Conservation (phyloP, 2,329 filamentous ascomycete genomes). For the Pseudogymnoascus sp. region DNA sequence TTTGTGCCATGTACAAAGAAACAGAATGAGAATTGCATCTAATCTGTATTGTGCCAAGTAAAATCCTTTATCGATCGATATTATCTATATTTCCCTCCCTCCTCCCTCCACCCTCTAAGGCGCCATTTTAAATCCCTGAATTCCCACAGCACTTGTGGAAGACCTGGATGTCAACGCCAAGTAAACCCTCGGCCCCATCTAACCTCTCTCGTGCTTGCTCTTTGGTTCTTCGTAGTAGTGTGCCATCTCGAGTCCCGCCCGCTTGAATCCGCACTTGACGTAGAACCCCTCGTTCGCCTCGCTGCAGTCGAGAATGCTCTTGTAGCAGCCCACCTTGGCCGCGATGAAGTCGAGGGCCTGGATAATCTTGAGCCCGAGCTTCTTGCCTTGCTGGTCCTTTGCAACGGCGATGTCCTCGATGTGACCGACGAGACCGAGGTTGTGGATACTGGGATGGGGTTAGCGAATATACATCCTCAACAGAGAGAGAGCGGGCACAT, state of each 20-base stretch:
- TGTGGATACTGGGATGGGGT: constrained; percentile 55
- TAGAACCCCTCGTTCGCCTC: constrained; percentile 97
- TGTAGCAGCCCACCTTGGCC: constrained; percentile 86
- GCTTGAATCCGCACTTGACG: constrained; percentile 90
- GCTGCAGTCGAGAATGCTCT: constrained; percentile 93
- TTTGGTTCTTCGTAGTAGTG: constrained; percentile 59
- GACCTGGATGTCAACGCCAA: not conserved
- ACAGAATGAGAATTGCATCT: not conserved
- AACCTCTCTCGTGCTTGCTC: not conserved
- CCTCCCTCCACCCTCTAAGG: not conserved
- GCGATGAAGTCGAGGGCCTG: constrained; percentile 87
- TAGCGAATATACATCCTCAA: constrained; percentile 12
- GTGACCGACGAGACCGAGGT: constrained; percentile 76
- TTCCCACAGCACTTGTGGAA: constrained; percentile 6
- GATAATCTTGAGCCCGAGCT: constrained; percentile 84
- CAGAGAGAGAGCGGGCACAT: constrained; percentile 30
- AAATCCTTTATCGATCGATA: not conserved
- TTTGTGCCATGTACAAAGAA: not conserved
- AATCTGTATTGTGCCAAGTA: not conserved
- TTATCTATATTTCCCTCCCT: not conserved
- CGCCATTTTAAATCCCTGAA: constrained; percentile 1
- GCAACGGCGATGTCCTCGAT: constrained; percentile 97
- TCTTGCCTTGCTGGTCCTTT: constrained; percentile 95
- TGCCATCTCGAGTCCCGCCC: constrained; percentile 91
- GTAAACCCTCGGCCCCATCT: not conserved